Conservation (phyloP, 2,329 filamentous ascomycete genomes). For the Incumbomyces lentus region DNA sequence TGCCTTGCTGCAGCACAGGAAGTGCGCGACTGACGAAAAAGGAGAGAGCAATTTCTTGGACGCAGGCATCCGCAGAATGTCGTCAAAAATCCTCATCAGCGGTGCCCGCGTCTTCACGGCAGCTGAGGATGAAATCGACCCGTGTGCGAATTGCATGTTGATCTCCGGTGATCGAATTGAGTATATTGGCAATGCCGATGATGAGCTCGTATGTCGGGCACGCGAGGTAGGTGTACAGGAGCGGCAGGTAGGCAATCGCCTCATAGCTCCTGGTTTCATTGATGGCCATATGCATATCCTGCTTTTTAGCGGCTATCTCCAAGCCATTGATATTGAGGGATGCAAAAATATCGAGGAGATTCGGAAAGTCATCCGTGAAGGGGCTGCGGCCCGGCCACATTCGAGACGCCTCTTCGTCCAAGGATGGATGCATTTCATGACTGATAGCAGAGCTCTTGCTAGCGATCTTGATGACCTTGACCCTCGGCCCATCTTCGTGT, state of each 20-base stretch:
- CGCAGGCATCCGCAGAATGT: neutral
- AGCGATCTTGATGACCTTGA: constrained; percentile 41
- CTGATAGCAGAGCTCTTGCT: constrained; percentile 33
- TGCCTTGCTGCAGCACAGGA: too few species aligned
- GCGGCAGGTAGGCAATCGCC: constrained; percentile 28
- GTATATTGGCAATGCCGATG: constrained; percentile 30
- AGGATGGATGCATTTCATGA: constrained; percentile 42
- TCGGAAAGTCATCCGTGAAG: constrained; percentile 30
- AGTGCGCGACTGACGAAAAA: too few species aligned
- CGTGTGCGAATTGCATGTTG: constrained; percentile 25
- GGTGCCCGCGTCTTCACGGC: constrained; percentile 28
- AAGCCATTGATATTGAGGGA: constrained; percentile 34
- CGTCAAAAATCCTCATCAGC: constrained; percentile 23
- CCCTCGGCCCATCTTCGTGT: constrained; percentile 38
- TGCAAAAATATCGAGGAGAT: constrained; percentile 37
- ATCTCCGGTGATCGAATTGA: constrained; percentile 32
- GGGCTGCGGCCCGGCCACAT: constrained; percentile 31
- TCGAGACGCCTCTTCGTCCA: constrained; percentile 35
- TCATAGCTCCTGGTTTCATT: constrained; percentile 39
- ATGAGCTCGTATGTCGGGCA: constrained; percentile 19
- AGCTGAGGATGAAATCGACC: constrained; percentile 1
- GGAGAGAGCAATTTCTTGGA: neutral
- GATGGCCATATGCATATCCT: constrained; percentile 43
- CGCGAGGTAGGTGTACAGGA: constrained; percentile 15
- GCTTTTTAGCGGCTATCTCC: constrained; percentile 39